phyloP scores from a whole-genome alignment of 2,329 filamentous ascomycete genomes.

The Apiospora saccharicola region DNA sequence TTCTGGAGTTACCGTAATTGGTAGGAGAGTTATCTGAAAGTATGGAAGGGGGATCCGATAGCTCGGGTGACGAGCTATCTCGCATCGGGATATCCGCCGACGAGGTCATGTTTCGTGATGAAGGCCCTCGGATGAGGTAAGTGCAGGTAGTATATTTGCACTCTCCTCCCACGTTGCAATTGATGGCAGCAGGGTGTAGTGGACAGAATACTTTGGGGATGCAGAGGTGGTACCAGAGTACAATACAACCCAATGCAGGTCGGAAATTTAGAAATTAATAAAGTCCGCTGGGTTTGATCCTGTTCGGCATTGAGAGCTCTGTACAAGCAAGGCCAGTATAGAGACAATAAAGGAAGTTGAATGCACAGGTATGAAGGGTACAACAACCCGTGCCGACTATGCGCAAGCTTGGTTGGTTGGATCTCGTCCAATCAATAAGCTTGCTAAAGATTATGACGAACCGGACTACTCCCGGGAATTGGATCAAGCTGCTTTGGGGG shows the following conservation, averaged over 20 bases:
- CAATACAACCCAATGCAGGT: not conserved
- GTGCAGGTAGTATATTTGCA: not conserved
- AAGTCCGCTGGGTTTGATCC: conserved; percentile 7
- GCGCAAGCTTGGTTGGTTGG: not conserved
- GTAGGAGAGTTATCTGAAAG: conserved; percentile 42
- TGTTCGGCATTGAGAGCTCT: not conserved
- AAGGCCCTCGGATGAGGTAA: conserved; percentile 7
- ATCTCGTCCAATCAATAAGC: conserved; percentile 20
- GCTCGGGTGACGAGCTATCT: conserved; percentile 43
- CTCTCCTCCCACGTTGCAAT: not conserved
- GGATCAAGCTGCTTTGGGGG: conserved; percentile 22
- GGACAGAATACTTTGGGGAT: not conserved
- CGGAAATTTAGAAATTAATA: conserved; percentile 1
- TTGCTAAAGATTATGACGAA: conserved; percentile 11
- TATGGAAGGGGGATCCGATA: conserved; percentile 44
- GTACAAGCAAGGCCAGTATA: conserved; percentile 1
- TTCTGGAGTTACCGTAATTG: conserved; percentile 32
- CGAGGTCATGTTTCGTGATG: conserved; percentile 30
- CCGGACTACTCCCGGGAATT: conserved; percentile 8
- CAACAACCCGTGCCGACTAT: conserved; percentile 11
- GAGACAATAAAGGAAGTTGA: not conserved
- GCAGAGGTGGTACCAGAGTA: not conserved
- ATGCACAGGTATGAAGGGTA: conserved; percentile 7
- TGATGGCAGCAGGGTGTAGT: not conserved
- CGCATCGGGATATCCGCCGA: conserved; percentile 36